These are phyloP conservation scores for Apiospora rasikravindrae DNA, from an alignment of 2,329 filamentous ascomycete genomes.

Conservation along the genomic window DNA sequence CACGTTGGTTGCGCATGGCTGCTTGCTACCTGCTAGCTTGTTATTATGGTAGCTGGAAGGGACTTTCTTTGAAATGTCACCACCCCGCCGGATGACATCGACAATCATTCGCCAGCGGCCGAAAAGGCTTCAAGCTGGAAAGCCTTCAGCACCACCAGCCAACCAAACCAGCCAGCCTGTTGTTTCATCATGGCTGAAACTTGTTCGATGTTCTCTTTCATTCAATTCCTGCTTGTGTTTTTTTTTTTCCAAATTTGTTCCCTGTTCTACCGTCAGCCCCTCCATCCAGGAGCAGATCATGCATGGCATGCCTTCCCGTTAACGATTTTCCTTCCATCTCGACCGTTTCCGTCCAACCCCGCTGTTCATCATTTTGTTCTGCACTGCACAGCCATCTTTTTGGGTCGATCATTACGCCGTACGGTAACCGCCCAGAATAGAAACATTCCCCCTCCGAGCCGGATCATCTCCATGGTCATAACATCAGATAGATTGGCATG, in stretches of 20 bases:
- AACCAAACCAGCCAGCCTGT: not conserved
- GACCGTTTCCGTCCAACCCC: not conserved
- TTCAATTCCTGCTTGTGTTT: not conserved
- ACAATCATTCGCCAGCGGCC: not conserved
- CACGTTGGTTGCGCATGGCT: not conserved
- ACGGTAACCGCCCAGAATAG: conserved; percentile 3
- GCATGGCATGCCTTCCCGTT: not conserved
- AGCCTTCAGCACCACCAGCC: not conserved
- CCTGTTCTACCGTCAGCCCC: not conserved
- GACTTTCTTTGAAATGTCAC: not conserved
- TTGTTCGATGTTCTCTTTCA: not conserved
- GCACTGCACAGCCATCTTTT: conserved; percentile 7
- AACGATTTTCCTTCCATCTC: not conserved
- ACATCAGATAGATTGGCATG: conserved; percentile 8
- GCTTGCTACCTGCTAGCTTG: too few species aligned
- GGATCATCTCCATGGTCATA: not conserved
- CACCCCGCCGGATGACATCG: not conserved
- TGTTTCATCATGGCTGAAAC: not conserved
- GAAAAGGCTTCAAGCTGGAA: not conserved
- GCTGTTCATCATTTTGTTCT: not conserved
- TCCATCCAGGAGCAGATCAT: not conserved
- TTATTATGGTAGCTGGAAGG: not conserved
- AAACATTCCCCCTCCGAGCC: not conserved
- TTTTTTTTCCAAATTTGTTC: not conserved
- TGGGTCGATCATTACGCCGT: conserved; percentile 2